phyloP scores from a whole-genome alignment of 495 filamentous ascomycete species.

The Friedmanniomyces simplex region DNA sequence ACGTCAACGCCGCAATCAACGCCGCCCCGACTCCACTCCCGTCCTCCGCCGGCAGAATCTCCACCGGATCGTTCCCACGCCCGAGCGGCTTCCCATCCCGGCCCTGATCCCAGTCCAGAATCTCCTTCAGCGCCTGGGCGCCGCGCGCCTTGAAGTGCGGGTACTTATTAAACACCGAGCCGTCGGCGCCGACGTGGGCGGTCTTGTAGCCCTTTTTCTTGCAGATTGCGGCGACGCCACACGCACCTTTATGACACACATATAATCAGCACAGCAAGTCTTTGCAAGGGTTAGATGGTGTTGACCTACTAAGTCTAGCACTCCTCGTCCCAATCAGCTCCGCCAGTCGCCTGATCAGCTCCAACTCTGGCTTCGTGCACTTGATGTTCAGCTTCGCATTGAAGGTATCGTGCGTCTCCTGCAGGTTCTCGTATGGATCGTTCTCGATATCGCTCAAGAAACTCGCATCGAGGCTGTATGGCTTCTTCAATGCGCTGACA shows the following conservation, averaged over 20 bases:
- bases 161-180: constrained; percentile 96
- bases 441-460: constrained; percentile 94
- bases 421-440: constrained; percentile 88
- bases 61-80: constrained; percentile 54
- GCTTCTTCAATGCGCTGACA: constrained; percentile 61
- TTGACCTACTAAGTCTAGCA: constrained; percentile 63
- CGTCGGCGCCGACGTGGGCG: constrained; percentile 92
- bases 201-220: constrained; percentile 81
- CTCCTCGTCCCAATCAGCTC: constrained; percentile 92
- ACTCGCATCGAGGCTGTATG: constrained; percentile 81
- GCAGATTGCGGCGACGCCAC: constrained; percentile 89
- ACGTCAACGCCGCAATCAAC: constrained; percentile 82
- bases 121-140: constrained; percentile 80
- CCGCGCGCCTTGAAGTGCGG: constrained; percentile 91
- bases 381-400: constrained; percentile 57
- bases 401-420: constrained; percentile 74
- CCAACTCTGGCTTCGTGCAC: constrained; percentile 62
- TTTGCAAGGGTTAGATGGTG: too few relatives aligned
- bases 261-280: too few relatives aligned
- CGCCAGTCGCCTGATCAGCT: constrained; percentile 75
- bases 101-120: constrained; percentile 77
- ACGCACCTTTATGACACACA: constrained; percentile 44
- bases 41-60: constrained; percentile 81
- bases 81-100: constrained; percentile 45
- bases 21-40: constrained; percentile 94